Evolutionary conservation across 169 alveolate genomes (phyloP).

Genomic region (Sarcocystis neurona): DNA sequence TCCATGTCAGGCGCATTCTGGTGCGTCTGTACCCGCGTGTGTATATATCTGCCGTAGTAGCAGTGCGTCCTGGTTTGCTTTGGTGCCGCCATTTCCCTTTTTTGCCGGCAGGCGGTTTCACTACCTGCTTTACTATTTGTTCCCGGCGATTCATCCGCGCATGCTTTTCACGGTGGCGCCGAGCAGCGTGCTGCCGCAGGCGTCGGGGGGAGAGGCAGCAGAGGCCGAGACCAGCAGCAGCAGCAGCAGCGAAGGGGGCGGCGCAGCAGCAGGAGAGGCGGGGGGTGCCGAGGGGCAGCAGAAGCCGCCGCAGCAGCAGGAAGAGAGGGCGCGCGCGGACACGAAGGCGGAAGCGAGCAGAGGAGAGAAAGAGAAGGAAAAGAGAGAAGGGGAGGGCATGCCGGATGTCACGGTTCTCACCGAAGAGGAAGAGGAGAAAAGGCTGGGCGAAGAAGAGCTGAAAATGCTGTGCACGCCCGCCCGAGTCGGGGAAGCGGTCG

Average conservation of each 20-base stretch:
- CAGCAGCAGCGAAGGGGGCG: constrained; percentile 32
- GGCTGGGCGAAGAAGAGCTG: constrained; percentile 86
- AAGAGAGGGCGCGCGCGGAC: not conserved
- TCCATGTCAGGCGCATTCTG: no score
- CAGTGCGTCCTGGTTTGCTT: not conserved
- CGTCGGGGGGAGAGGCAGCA: constrained; percentile 36
- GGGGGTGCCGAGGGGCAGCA: constrained; percentile 2
- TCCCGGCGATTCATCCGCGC: constrained; percentile 87
- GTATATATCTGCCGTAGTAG: no score
- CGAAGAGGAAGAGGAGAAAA: no score
- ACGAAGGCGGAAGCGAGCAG: not conserved
- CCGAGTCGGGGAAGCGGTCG: constrained; percentile 94
- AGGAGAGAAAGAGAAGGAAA: no score
- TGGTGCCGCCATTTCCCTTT: not conserved
- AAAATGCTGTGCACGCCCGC: constrained; percentile 86
- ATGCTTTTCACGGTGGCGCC: constrained; percentile 83
- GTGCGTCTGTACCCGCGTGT: no score
- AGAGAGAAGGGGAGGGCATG: not conserved
- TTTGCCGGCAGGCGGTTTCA: constrained; percentile 77
- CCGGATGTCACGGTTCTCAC: not conserved
- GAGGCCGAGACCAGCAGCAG: constrained; percentile 12
- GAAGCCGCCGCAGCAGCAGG: not conserved
- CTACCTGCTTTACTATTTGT: constrained; percentile 91
- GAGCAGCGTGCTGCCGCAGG: constrained; percentile 39
- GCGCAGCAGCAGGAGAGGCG: constrained; percentile 5